Evolutionary conservation across 371 early-diverging fungal genomes (phyloP).

Genomic region (Mucor plumbeus): DNA sequence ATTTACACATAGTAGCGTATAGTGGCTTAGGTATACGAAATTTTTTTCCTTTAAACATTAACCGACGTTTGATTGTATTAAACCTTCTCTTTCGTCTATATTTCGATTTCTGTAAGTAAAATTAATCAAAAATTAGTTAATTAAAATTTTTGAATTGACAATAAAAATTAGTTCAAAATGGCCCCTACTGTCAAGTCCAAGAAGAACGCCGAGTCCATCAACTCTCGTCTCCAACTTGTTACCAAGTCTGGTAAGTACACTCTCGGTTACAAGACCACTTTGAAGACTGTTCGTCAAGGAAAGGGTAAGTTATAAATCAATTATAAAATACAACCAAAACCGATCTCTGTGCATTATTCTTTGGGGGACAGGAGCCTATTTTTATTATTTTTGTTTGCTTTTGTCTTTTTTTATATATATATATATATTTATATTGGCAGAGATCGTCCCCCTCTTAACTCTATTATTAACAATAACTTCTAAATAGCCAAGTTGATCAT

Average conservation of each 20-base stretch:
- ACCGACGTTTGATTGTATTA: background rate
- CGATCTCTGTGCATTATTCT: conserved; percentile 13
- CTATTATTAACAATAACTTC: conserved; percentile 10
- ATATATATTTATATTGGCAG: conserved; percentile 28
- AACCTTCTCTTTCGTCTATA: conserved; percentile 19
- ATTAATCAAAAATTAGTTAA: background rate
- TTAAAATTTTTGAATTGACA: background rate
- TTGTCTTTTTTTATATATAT: conserved; percentile 22
- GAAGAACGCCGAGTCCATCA: conserved; percentile 92
- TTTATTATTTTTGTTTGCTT: conserved; percentile 20
- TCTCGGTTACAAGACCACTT: conserved; percentile 97
- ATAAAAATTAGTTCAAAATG: conserved; percentile 37
- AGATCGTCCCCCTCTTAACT: conserved; percentile 48
- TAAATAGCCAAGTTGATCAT: conserved; percentile 94
- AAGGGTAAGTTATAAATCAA: conserved; percentile 73
- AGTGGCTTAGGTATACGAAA: conserved; percentile 3
- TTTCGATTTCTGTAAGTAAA: conserved; percentile 11
- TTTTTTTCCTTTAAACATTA: conserved; percentile 6
- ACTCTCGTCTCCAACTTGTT: conserved; percentile 97
- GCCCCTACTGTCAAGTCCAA: conserved; percentile 71
- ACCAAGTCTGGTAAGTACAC: conserved; percentile 99
- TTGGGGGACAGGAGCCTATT: conserved; percentile 28
- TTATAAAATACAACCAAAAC: background rate
- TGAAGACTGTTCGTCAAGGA: conserved; percentile 96
- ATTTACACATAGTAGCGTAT: no score